A percentile compares a stretch with the other conserved stretches of the same genome.
These are phyloP conservation scores for Debaryomycetaceae sp. DNA, from an alignment of 1,139 yeast species.

Conservation along the genomic window DNA sequence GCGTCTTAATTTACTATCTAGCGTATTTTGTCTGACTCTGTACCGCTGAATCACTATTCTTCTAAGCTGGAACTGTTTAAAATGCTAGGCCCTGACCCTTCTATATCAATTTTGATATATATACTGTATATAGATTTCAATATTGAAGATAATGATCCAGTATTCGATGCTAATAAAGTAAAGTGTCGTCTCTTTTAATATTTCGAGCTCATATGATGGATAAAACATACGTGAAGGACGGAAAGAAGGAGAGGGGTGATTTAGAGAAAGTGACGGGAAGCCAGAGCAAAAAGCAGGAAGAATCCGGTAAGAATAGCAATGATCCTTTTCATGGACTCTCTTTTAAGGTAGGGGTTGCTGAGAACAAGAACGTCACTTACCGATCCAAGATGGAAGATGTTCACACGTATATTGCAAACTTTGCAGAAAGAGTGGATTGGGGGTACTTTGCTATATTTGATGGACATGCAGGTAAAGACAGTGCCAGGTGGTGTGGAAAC, in stretches of 20 bases:
- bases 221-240: neutral
- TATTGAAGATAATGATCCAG: neutral
- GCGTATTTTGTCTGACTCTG: too few relatives aligned
- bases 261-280: neutral
- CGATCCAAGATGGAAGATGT: constrained; percentile 96
- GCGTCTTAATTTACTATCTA: too few relatives aligned
- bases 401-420: constrained; percentile 89
- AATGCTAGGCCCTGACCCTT: too few relatives aligned
- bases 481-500: constrained; percentile 95
- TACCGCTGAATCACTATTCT: too few relatives aligned
- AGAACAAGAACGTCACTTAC: constrained; percentile 76
- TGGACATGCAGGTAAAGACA: constrained; percentile 95
- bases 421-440: constrained; percentile 85
- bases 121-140: neutral
- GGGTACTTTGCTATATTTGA: constrained; percentile 96
- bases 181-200: neutral
- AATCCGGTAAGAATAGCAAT: constrained; percentile 1
- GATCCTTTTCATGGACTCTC: constrained; percentile 53
- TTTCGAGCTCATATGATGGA: neutral
- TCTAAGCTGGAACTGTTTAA: too few relatives aligned
- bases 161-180: neutral
- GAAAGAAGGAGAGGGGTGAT: neutral
- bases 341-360: constrained; percentile 83
- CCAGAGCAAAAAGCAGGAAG: neutral
- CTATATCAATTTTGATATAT: neutral